Evolutionary conservation across 345 rosid species (phyloP).

Genomic region (Erodium maritimum): DNA sequence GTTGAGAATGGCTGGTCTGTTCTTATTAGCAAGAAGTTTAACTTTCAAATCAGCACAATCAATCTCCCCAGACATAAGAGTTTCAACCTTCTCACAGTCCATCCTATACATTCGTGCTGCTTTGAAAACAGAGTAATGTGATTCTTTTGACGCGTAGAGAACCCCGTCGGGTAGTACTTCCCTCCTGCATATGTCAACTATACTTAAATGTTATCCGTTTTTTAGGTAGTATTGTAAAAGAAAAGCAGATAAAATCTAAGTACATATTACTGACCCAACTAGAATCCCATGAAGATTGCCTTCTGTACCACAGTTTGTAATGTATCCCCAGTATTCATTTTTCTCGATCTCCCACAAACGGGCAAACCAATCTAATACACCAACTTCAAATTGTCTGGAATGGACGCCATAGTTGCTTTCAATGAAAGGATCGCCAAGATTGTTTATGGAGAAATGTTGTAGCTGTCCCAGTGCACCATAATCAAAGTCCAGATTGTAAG

Average conservation of each 20-base stretch:
- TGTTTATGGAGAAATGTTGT: slow-evolving; percentile 94
- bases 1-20: slow-evolving; percentile 84
- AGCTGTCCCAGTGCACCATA: slow-evolving; percentile 87
- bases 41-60: slow-evolving; percentile 60
- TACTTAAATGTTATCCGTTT: background rate
- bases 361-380: slow-evolving; percentile 99
- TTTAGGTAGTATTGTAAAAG: background rate
- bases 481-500: slow-evolving; percentile 88
- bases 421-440: slow-evolving; percentile 94
- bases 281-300: slow-evolving; percentile 99
- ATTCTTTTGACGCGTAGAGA: slow-evolving; percentile 73
- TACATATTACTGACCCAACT: slow-evolving; percentile 48
- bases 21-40: slow-evolving; percentile 67
- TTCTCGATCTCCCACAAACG: slow-evolving; percentile 96
- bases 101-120: slow-evolving; percentile 95
- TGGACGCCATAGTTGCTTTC: slow-evolving; percentile 98
- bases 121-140: slow-evolving; percentile 87
- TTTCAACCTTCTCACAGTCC: slow-evolving; percentile 72
- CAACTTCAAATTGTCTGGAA: slow-evolving; percentile 95
- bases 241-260: background rate
- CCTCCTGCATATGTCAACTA: slow-evolving; percentile 33
- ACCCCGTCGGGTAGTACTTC: slow-evolving; percentile 89
- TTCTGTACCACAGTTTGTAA: slow-evolving; percentile 95
- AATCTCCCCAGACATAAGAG: slow-evolving; percentile 75
- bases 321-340: slow-evolving; percentile 94